Evolutionary conservation across 371 early-diverging fungal species (phyloP).

Genomic region (Smittium culicis): DNA sequence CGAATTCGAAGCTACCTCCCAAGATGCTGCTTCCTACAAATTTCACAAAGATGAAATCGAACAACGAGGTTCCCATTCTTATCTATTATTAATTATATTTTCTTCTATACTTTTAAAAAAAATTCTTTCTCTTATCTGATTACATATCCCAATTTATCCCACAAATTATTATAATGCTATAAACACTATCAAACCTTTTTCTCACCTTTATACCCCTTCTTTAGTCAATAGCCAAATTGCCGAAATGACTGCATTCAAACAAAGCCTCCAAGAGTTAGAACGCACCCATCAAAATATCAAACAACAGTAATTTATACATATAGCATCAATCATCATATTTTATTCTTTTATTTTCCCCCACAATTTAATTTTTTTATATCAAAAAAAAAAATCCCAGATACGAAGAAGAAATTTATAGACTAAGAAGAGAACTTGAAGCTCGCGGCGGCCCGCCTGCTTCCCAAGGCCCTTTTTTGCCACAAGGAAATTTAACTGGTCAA

Average conservation of each 20-base stretch:
- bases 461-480: slow-evolving; percentile 25
- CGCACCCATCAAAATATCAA: slow-evolving; percentile 59
- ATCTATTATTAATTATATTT: slow-evolving; percentile 1
- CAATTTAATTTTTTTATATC: too few relatives aligned
- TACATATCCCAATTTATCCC: too few relatives aligned
- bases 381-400: slow-evolving; percentile 34
- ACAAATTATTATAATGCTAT: too few relatives aligned
- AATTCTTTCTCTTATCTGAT: too few relatives aligned
- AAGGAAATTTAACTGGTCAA: neutral
- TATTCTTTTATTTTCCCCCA: too few relatives aligned
- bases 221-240: slow-evolving; percentile 57
- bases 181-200: too few relatives aligned
- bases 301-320: slow-evolving; percentile 32
- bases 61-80: slow-evolving; percentile 65
- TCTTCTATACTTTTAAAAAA: too few relatives aligned
- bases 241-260: slow-evolving; percentile 61
- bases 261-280: slow-evolving; percentile 62
- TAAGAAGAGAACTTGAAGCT: slow-evolving; percentile 57
- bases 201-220: too few relatives aligned
- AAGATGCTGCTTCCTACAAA: slow-evolving; percentile 57
- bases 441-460: slow-evolving; percentile 35
- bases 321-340: neutral
- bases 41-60: slow-evolving; percentile 77
- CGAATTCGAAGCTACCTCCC: slow-evolving; percentile 65
- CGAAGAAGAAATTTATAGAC: slow-evolving; percentile 59